A percentile compares a stretch with the other conserved stretches of the same genome.
Evolutionary conservation across 352 stramenopile genomes (phyloP).

Genomic region (Phytophthora quininea): DNA sequence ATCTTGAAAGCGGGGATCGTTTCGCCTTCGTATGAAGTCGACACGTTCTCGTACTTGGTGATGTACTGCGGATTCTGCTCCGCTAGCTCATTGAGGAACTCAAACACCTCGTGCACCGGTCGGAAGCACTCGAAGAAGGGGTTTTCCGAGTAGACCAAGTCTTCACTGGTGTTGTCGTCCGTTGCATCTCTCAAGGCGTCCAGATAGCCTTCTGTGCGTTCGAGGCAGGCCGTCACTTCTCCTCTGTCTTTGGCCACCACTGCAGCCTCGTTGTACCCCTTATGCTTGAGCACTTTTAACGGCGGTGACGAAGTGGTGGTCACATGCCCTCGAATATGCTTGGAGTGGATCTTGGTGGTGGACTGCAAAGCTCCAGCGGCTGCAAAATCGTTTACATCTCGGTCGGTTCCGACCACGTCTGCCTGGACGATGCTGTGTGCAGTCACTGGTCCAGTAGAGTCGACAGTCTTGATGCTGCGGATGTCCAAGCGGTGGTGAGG

Average conservation of each 20-base stretch:
- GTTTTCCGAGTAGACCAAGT: conserved; percentile 45
- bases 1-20: conserved; percentile 71
- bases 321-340: conserved; percentile 28
- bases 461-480: conserved; percentile 35
- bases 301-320: conserved; percentile 13
- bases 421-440: conserved; percentile 28
- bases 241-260: conserved; percentile 46
- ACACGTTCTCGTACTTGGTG: conserved; percentile 58
- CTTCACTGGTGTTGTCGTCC: conserved; percentile 2
- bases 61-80: conserved; percentile 53
- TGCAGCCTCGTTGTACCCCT: conserved; percentile 32
- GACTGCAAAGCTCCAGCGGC: conserved; percentile 22
- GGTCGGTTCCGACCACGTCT: conserved; percentile 35
- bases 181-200: conserved; percentile 28
- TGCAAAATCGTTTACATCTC: conserved; percentile 32
- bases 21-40: conserved; percentile 56
- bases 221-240: conserved; percentile 48
- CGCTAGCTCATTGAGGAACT: conserved; percentile 60
- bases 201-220: conserved; percentile 59
- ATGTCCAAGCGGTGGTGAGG: conserved; percentile 32
- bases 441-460: conserved; percentile 11
- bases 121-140: conserved; percentile 81
- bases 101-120: conserved; percentile 60
- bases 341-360: conserved; percentile 20
- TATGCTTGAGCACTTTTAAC: conserved; percentile 41